Conservation (phyloP, 2,329 filamentous ascomycete genomes). For the Celoporthe dispersa region DNA sequence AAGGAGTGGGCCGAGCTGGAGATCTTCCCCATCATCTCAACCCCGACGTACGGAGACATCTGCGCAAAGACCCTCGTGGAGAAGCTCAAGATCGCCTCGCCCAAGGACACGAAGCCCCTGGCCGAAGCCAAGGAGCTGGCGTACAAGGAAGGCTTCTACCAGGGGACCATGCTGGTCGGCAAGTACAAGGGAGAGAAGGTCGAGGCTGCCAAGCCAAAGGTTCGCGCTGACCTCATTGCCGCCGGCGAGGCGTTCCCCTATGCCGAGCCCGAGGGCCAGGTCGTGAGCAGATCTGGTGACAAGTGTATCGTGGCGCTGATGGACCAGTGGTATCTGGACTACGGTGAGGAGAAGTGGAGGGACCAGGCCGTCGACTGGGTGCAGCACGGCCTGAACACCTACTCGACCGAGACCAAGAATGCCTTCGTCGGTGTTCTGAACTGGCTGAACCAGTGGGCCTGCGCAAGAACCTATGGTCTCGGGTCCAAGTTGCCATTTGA, state of each 20-base stretch:
- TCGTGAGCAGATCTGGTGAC: conserved; percentile 86
- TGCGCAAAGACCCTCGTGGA: conserved; percentile 84
- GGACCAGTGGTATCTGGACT: conserved; percentile 98
- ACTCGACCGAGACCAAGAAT: conserved; percentile 75
- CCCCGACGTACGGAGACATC: conserved; percentile 83
- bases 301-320: conserved; percentile 92
- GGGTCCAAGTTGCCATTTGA: conserved; percentile 97
- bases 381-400: conserved; percentile 77
- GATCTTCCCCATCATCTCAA: conserved; percentile 86
- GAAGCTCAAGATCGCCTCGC: conserved; percentile 93
- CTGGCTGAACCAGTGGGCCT: conserved; percentile 97
- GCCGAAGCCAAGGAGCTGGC: conserved; percentile 94
- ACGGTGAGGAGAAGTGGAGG: conserved; percentile 89
- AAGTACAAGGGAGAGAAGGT: conserved; percentile 89
- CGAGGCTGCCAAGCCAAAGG: conserved; percentile 83
- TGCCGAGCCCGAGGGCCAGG: conserved; percentile 88
- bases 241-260: conserved; percentile 84
- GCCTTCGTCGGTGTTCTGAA: conserved; percentile 83
- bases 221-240: conserved; percentile 77
- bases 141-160: conserved; percentile 98
- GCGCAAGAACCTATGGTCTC: conserved; percentile 86
- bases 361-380: conserved; percentile 74
- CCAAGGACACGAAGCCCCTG: conserved; percentile 90
- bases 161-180: conserved; percentile 83
- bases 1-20: conserved; percentile 95